phyloP scores from a whole-genome alignment of 805 yeast species.

The Kodamaea jinghongensis region DNA sequence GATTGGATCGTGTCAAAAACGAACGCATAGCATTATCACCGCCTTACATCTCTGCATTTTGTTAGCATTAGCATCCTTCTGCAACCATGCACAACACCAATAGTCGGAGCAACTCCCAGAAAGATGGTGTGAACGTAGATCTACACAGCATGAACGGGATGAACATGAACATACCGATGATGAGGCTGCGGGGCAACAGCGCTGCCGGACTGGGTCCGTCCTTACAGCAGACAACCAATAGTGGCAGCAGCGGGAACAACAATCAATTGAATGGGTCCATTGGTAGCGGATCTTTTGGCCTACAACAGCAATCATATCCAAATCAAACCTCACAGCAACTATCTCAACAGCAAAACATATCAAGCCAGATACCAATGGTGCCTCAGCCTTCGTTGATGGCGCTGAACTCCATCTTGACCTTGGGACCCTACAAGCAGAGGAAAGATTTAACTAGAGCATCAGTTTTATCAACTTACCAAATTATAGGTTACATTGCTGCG shows the following conservation, averaged over 20 bases:
- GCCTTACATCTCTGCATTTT: no score
- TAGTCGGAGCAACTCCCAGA: constrained; percentile 4
- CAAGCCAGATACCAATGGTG: constrained; percentile 12
- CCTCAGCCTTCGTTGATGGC: constrained; percentile 35
- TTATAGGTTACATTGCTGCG: constrained; percentile 94
- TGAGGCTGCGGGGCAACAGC: constrained; percentile 1
- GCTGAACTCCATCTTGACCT: constrained; percentile 36
- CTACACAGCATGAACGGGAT: constrained; percentile 3
- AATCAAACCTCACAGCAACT: neutral
- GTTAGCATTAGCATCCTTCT: no score
- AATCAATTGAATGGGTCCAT: constrained; percentile 1
- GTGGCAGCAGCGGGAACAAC: constrained; percentile 1
- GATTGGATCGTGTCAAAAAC: no score
- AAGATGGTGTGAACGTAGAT: neutral
- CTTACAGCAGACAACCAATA: neutral
- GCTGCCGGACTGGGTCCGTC: constrained; percentile 2
- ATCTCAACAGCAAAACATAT: neutral
- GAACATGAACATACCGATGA: constrained; percentile 4
- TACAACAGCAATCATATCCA: neutral
- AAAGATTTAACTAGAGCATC: constrained; percentile 65
- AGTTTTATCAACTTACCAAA: constrained; percentile 81
- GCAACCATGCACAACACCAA: constrained; percentile 4
- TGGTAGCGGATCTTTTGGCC: neutral
- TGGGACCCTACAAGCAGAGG: constrained; percentile 45
- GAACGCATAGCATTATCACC: no score